These are phyloP conservation scores for Umbelopsis sp. DNA, from an alignment of 192 early-diverging fungal species.

Conservation along the genomic window DNA sequence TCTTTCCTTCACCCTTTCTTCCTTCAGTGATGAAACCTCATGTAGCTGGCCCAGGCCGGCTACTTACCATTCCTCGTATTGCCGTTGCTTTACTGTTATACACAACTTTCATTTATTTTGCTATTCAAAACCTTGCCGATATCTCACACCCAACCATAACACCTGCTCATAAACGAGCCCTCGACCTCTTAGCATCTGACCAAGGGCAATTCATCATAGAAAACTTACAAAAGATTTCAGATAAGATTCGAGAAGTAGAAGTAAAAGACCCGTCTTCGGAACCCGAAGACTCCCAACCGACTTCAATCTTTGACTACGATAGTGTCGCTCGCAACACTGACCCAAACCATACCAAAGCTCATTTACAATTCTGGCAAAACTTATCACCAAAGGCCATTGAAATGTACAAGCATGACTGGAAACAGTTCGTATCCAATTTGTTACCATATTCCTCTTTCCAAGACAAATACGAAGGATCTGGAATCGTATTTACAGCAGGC, in stretches of 20 bases:
- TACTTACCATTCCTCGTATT: slow-evolving; percentile 1
- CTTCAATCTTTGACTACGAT: background rate
- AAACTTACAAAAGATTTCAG: background rate
- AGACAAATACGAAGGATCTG: slow-evolving; percentile 10
- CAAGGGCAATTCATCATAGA: slow-evolving; percentile 11
- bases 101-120: slow-evolving; percentile 2
- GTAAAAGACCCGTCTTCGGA: background rate
- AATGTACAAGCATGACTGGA: slow-evolving; percentile 26
- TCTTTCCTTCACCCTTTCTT: background rate
- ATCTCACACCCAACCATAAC: background rate
- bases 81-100: background rate
- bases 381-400: slow-evolving; percentile 2
- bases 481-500: slow-evolving; percentile 36
- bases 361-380: slow-evolving; percentile 25
- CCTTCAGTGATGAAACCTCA: background rate
- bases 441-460: background rate
- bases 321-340: slow-evolving; percentile 27
- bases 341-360: slow-evolving; percentile 28
- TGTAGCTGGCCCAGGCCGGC: background rate
- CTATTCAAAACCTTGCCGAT: background rate
- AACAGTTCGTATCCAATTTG: slow-evolving; percentile 16
- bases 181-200: background rate
- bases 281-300: background rate
- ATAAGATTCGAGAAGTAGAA: background rate
- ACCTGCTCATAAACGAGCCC: slow-evolving; percentile 2